A percentile compares a stretch with the other conserved stretches of the same genome.
Conservation (phyloP, 805 yeast genomes). For the Wickerhamiella musiphila region DNA sequence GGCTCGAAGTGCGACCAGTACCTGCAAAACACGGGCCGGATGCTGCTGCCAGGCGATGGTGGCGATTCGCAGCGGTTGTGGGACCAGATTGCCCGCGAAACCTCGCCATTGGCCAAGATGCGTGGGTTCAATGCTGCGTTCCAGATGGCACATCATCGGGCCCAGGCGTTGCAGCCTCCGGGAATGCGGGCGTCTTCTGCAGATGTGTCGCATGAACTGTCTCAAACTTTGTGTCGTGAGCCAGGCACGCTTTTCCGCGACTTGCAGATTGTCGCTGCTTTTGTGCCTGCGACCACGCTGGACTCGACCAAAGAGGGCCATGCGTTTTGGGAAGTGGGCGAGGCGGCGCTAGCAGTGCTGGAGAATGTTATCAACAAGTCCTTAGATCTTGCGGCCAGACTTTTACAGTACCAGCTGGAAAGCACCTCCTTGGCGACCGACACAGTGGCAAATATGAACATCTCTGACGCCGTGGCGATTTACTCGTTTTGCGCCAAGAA, state of each 20-base stretch:
- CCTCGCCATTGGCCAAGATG: constrained; percentile 11
- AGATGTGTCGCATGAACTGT: constrained; percentile 21
- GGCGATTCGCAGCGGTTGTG: constrained; percentile 9
- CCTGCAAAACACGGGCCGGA: constrained; percentile 17
- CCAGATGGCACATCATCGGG: constrained; percentile 4
- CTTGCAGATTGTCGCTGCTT: constrained; percentile 20
- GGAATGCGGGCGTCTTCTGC: constrained; percentile 10
- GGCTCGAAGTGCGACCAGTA: constrained; percentile 22
- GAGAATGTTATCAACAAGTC: constrained; percentile 13
- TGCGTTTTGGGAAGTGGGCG: constrained; percentile 23
- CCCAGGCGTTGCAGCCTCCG: constrained; percentile 1
- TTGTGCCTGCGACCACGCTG: constrained; percentile 18
- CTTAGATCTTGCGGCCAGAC: constrained; percentile 16
- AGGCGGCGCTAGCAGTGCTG: constrained; percentile 18
- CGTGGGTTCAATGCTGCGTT: constrained; percentile 8
- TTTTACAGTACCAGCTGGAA: constrained; percentile 14
- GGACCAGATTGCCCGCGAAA: constrained; percentile 10
- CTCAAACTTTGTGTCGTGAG: constrained; percentile 17
- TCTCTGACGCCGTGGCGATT: constrained; percentile 15
- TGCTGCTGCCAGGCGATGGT: constrained; percentile 16
- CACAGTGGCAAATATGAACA: constrained; percentile 14
- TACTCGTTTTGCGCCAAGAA: constrained; percentile 17
- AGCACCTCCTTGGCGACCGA: constrained; percentile 11
- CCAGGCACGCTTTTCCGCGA: constrained; percentile 21
- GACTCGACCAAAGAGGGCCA: constrained; percentile 18